Base-by-base conservation (phyloP, 495 filamentous ascomycete genomes). In the Penicillium daleae region DNA sequence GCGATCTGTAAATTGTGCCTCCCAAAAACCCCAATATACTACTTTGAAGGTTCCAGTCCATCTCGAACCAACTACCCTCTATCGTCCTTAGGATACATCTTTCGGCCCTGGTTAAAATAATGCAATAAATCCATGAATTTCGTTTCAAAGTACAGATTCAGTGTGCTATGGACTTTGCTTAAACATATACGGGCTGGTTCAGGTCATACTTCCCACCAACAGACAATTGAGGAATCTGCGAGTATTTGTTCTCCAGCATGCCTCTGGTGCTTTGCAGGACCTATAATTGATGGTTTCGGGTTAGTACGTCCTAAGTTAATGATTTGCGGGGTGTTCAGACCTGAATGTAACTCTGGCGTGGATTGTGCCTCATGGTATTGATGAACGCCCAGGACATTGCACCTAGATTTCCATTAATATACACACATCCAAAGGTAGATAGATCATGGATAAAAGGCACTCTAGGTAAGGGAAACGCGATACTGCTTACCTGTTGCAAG, bases 361-460 rank as follows among this genome's bases (percentile, higher is more conserved):
- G 78, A 42, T 75, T 73, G 66, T 75, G 71, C 65, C 75, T 76
- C 78, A 88, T 77, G 12, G 78, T 77, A 63, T 80, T 72, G 51
- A 87, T 68, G 53, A 88, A 83, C 0, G 82, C 85, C 79, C 82
- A 86, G 19, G 80, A 84, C 86, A 88, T 87, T 2, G 85, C 85
- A 13, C 56, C 56, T 58, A 33, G 19, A 31, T 4, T 35, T 9
- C 4, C n/a, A 4, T 58, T 29, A 48, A 37, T 54, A 27, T 54
- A 17, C 31, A 37, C 17, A 35, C 21, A 22, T 44, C 29, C 29
- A 35, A n/a, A 51, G 5, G 4, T 13, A 33, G 17, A 35, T 4
- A 46, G 17, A 35, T 4, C 31, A 21, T 56, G 17, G 4, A 17
- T 3, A 24, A n/a, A 31, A 9, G n/a, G n/a, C n/a, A n/a, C n/a